Evolutionary conservation across 352 stramenopile species (phyloP).

Genomic region (Globisporangium radiosum): DNA sequence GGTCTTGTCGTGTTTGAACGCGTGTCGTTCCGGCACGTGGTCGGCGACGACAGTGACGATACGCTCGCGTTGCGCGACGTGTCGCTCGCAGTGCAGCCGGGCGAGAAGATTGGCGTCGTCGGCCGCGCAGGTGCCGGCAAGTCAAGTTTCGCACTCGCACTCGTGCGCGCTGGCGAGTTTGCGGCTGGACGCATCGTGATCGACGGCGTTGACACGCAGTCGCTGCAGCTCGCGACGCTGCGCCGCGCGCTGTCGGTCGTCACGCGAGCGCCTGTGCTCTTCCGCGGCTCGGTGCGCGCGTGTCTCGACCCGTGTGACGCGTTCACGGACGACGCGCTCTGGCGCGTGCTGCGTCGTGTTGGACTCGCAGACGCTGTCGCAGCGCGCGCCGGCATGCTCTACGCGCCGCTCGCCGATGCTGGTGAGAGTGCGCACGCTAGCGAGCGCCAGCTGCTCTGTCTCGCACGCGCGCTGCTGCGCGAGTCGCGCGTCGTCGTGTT

Average conservation of each 20-base stretch:
- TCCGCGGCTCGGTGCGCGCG: constrained; percentile 87
- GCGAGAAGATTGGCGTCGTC: constrained; percentile 90
- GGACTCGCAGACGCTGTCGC: constrained; percentile 49
- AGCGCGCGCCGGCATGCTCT: constrained; percentile 46
- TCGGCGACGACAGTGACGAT: constrained; percentile 25
- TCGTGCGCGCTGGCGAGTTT: constrained; percentile 92
- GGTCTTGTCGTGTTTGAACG: constrained; percentile 87
- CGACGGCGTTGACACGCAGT: constrained; percentile 87
- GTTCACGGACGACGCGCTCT: constrained; percentile 62
- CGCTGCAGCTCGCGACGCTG: constrained; percentile 81
- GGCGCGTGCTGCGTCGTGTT: constrained; percentile 29
- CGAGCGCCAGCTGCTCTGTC: constrained; percentile 94
- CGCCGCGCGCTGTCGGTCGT: constrained; percentile 91
- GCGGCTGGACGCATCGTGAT: constrained; percentile 86
- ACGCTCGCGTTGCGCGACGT: constrained; percentile 44
- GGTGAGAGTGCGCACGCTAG: constrained; percentile 92
- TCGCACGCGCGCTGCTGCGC: constrained; percentile 91
- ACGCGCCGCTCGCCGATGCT: constrained; percentile 75
- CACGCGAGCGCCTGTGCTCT: constrained; percentile 91
- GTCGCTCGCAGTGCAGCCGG: constrained; percentile 71
- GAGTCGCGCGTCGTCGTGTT: constrained; percentile 86
- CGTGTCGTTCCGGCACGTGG: constrained; percentile 89
- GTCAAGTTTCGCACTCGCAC: constrained; percentile 80
- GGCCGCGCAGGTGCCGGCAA: constrained; percentile 86
- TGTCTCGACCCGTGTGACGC: constrained; percentile 48